These are phyloP conservation scores for Apiospora marii DNA, from an alignment of 2,329 filamentous ascomycete genomes.

Conservation along the genomic window DNA sequence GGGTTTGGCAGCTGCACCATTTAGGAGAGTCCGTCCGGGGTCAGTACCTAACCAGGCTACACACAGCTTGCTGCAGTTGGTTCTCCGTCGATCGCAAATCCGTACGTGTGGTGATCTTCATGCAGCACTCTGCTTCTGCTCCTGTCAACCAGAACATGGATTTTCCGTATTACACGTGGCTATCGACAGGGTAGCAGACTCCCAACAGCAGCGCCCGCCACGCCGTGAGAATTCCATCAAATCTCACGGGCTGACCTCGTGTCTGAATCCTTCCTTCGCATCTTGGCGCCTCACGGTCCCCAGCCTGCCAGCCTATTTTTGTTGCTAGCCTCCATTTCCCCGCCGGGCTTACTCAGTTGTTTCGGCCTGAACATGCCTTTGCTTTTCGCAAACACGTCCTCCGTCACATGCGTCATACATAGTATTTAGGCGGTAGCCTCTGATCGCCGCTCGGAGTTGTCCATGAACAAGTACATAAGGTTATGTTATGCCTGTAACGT, in stretches of 20 bases:
- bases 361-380: neutral
- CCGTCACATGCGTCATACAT: neutral
- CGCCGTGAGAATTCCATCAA: neutral
- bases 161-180: slow-evolving; percentile 8
- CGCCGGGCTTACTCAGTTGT: neutral
- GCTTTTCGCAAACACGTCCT: neutral
- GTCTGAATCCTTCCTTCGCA: slow-evolving; percentile 2
- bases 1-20: neutral
- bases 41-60: neutral
- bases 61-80: neutral
- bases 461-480: too few species aligned
- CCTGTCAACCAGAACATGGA: neutral
- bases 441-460: neutral
- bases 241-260: slow-evolving; percentile 6
- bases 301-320: neutral
- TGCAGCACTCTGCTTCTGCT: neutral
- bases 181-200: slow-evolving; percentile 4
- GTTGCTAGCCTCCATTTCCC: neutral
- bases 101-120: neutral
- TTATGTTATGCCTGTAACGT: neutral
- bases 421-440: neutral
- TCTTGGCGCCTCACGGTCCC: neutral
- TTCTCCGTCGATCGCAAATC: neutral
- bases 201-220: neutral
- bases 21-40: neutral